Evolutionary conservation across 1,284 basidiomycete species (phyloP), one percentile per base, ranked within the genome.

Genomic region (Rhodotorula sp.): DNA sequence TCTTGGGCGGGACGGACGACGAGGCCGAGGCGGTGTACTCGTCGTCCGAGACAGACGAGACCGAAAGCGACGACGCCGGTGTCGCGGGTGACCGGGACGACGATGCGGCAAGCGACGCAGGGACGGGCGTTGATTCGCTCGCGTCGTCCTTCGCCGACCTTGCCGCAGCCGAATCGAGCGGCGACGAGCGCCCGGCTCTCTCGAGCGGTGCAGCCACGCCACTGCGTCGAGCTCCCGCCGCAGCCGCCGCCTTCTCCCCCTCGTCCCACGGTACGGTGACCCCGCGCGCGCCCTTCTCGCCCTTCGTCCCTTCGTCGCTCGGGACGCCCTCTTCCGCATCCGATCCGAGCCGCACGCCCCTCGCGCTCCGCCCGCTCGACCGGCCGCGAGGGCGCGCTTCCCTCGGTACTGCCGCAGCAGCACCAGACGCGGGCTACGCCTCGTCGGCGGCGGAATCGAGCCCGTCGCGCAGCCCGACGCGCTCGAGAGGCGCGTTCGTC

Each of bases 91-190:
- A 34, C 34, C 34, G 34, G 3, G 34, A 34, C 34, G 34, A 34
- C 34, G 34, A 34, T 34, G 34, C 34, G 34, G 34, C 34, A 5
- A 34, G 34, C 34, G 34, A 34, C 49, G 34, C 34, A 34, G 14
- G 14, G 45, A 17, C 25, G 42, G 64, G 23, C 3, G 59, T 71
- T 48, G 61, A 72, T 50, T 65, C 63, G 19, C 67, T 72, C 50
- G 64, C 67, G 3, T 65, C 66, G 2, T 72, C 70, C 3, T 56
- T 72, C 25, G 66, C 70, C 4, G 55, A 67, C 46, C 44, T 68
- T 17, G 49, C 50, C 41, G 64, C 64, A 54, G 42, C 59, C 58
- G 57, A 55, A 34, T 44, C 60, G 55, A 27, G 54, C 66, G 34
- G 27, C 1, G 53, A 54, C 27, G 53, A 54, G 34, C 34, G 5